These are phyloP conservation scores for Tephrocybe sp. DNA, from an alignment of 768 basidiomycete genomes.

Conservation along the genomic window DNA sequence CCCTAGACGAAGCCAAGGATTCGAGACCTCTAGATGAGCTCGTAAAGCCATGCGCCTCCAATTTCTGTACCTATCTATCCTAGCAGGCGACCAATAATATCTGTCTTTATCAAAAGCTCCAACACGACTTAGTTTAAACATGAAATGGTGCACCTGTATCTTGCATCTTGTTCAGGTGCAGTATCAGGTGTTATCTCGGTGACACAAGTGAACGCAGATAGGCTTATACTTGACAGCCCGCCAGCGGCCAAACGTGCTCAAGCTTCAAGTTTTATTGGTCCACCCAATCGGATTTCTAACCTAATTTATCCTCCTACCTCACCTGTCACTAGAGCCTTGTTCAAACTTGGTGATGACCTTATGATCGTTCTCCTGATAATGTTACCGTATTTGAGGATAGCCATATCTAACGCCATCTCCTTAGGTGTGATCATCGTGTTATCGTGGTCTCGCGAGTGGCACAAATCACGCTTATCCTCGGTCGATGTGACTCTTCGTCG, in stretches of 20 bases:
- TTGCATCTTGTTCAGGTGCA: background rate
- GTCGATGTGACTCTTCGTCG: background rate
- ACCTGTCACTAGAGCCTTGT: background rate
- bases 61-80: background rate
- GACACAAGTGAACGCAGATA: background rate
- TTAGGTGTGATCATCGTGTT: background rate
- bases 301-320: background rate
- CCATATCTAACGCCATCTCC: slow-evolving; percentile 1
- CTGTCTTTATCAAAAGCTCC: too few relatives aligned
- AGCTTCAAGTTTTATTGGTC: slow-evolving; percentile 10
- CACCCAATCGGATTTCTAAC: slow-evolving; percentile 1
- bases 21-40: slow-evolving; percentile 5
- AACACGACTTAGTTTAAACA: too few relatives aligned
- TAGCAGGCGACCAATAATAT: too few relatives aligned
- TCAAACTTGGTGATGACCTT: background rate
- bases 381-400: background rate
- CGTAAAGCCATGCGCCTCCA: background rate
- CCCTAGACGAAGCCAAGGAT: background rate
- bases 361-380: background rate
- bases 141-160: too few relatives aligned
- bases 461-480: slow-evolving; percentile 15
- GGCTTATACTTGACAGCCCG: background rate
- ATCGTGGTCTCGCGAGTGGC: slow-evolving; percentile 11
- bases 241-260: slow-evolving; percentile 7
- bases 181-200: slow-evolving; percentile 1